Conservation (phyloP, 1,284 basidiomycete species). For the Rhodotorula sp. region DNA sequence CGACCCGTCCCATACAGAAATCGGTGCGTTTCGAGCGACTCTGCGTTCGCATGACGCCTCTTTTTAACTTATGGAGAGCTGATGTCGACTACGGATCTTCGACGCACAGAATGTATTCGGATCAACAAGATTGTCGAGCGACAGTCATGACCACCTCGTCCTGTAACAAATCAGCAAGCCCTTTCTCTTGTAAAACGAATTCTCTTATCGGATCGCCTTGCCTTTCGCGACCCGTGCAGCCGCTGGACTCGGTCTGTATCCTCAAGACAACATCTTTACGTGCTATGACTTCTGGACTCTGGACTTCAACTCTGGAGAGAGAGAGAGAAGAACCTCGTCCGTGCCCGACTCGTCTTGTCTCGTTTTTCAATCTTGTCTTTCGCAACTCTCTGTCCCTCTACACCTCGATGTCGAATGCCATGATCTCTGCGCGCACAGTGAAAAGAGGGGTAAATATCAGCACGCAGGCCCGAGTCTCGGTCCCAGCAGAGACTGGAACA, state of each 20-base stretch:
- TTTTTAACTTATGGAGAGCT: not conserved
- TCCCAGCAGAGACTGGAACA: too few species aligned
- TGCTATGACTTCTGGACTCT: too few species aligned
- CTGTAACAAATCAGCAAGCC: not conserved
- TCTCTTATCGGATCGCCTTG: too few species aligned
- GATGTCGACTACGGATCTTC: too few species aligned
- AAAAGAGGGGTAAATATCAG: not conserved
- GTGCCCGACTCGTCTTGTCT: not conserved
- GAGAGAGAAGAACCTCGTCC: too few species aligned
- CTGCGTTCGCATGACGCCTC: not conserved
- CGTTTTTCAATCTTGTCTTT: not conserved
- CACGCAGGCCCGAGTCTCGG: not conserved
- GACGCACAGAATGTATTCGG: conserved; percentile 20
- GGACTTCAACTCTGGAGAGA: too few species aligned
- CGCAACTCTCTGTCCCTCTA: too few species aligned
- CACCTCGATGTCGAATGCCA: conserved; percentile 13
- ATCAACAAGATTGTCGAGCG: conserved; percentile 33
- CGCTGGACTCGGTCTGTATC: too few species aligned
- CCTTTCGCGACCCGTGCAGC: too few species aligned
- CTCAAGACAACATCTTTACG: too few species aligned
- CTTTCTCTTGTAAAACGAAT: too few species aligned
- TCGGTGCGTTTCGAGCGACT: conserved; percentile 29
- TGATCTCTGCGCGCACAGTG: not conserved
- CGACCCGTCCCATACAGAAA: conserved; percentile 40
- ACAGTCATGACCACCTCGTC: conserved; percentile 5